Evolutionary conservation across 140 eudicot species (phyloP).

Genomic region (Anethum foeniculum): DNA sequence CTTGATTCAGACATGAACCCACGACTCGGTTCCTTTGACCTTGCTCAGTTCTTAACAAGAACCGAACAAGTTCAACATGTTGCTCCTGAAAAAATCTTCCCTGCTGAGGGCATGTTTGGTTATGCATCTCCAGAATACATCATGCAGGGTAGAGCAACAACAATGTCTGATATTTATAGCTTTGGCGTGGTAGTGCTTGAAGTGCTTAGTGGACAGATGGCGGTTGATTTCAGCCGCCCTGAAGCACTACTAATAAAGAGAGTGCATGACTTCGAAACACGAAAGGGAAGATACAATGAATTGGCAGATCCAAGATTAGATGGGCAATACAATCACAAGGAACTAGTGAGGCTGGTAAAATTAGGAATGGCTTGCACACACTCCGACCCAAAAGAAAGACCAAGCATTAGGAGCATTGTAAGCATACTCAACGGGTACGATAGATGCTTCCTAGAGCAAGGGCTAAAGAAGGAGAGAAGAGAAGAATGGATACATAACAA

Average conservation of each 20-base stretch:
- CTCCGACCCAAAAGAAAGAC: slow-evolving; percentile 56
- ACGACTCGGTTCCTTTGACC: slow-evolving; percentile 69
- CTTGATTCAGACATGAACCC: slow-evolving; percentile 79
- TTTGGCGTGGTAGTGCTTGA: slow-evolving; percentile 87
- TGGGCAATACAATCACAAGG: slow-evolving; percentile 50
- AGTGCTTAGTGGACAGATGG: slow-evolving; percentile 69
- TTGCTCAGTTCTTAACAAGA: slow-evolving; percentile 72
- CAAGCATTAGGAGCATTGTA: slow-evolving; percentile 63
- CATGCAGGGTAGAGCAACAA: slow-evolving; percentile 68
- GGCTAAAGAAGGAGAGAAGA: slow-evolving; percentile 30
- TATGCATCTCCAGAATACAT: slow-evolving; percentile 85
- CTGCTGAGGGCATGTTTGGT: slow-evolving; percentile 82
- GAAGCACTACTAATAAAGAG: slow-evolving; percentile 53
- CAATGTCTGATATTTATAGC: slow-evolving; percentile 86
- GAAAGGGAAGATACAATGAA: slow-evolving; percentile 32
- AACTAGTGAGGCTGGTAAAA: slow-evolving; percentile 54
- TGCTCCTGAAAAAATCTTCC: slow-evolving; percentile 35
- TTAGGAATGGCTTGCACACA: slow-evolving; percentile 83
- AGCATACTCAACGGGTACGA: slow-evolving; percentile 77
- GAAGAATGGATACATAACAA: slow-evolving; percentile 73
- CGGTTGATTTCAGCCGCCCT: slow-evolving; percentile 68
- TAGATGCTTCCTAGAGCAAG: slow-evolving; percentile 33
- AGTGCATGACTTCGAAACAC: slow-evolving; percentile 39
- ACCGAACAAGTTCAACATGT: slow-evolving; percentile 55
- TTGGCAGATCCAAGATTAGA: slow-evolving; percentile 61